These are phyloP conservation scores for Skeletonema tropicum DNA, from an alignment of 108 stramenopile species.

Conservation along the genomic window DNA sequence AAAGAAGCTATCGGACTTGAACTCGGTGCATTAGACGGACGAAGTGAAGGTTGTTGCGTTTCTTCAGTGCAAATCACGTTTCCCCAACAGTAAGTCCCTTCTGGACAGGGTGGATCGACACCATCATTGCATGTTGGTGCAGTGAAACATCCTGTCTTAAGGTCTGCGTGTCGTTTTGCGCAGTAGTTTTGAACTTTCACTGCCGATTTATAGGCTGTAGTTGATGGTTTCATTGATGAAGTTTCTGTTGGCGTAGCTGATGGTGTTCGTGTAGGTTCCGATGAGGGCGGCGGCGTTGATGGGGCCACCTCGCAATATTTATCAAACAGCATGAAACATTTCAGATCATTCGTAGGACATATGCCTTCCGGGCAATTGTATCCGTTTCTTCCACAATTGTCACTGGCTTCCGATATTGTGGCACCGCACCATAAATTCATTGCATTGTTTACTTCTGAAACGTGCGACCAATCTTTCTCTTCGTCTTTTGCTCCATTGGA, in stretches of 20 bases:
- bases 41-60: not conserved
- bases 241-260: not conserved
- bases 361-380: conserved; percentile 36
- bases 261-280: not conserved
- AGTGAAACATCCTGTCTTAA: not conserved
- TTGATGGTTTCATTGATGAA: conserved; percentile 6
- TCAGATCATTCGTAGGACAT: conserved; percentile 29
- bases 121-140: conserved; percentile 3
- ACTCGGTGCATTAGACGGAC: not conserved
- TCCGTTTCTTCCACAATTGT: conserved; percentile 38
- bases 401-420: conserved; percentile 20
- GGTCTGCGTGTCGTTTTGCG: not conserved
- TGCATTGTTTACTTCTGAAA: not conserved
- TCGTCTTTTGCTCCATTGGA: conserved; percentile 12
- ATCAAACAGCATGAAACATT: conserved; percentile 34
- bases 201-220: not conserved
- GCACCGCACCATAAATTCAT: conserved; percentile 40
- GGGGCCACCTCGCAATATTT: not conserved
- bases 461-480: conserved; percentile 34
- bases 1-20: not conserved
- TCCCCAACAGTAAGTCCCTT: conserved; percentile 7
- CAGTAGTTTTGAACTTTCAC: conserved; percentile 5
- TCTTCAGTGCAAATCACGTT: not conserved
- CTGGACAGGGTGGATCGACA: conserved; percentile 9
- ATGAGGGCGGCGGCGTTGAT: not conserved